phyloP scores from a whole-genome alignment of 2,329 filamentous ascomycete species.

The Talaromyces sp. region DNA sequence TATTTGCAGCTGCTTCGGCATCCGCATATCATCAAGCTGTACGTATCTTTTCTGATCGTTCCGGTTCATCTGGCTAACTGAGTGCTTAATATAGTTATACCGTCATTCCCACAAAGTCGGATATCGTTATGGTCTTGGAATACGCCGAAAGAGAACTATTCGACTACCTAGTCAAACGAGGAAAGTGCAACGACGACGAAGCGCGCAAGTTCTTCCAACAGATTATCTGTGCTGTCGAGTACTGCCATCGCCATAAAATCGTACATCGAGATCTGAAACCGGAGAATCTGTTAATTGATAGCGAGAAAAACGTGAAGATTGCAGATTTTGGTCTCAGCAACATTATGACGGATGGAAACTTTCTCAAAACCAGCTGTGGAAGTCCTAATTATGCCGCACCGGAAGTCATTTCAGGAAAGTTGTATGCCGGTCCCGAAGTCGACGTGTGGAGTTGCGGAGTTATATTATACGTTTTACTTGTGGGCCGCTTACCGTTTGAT shows the following conservation, averaged over 20 bases:
- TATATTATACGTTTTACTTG: conserved; percentile 63
- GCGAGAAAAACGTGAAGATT: conserved; percentile 97
- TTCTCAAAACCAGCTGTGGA: conserved; percentile 96
- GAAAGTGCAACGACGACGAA: conserved; percentile 83
- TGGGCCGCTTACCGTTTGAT: conserved; percentile 79
- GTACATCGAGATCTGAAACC: conserved; percentile 97
- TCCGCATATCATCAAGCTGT: conserved; percentile 99
- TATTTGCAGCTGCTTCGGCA: conserved; percentile 94
- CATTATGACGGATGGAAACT: conserved; percentile 99
- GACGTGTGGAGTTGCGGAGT: conserved; percentile 76
- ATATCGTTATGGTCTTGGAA: conserved; percentile 99
- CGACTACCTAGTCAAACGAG: conserved; percentile 95
- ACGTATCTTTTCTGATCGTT: conserved; percentile 34
- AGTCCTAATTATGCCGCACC: conserved; percentile 98
- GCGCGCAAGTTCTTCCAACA: conserved; percentile 99
- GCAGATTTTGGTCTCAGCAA: conserved; percentile 98
- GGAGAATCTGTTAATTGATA: conserved; percentile 92
- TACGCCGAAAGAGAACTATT: conserved; percentile 96
- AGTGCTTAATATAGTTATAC: conserved; percentile 63
- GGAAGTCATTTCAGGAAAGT: conserved; percentile 95
- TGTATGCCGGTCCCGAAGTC: conserved; percentile 95
- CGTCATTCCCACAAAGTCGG: conserved; percentile 87
- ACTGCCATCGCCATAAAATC: conserved; percentile 98
- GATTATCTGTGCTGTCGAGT: conserved; percentile 97
- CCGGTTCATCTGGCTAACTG: conserved; percentile 20